Base-by-base conservation (phyloP, 2,329 filamentous ascomycete species). In the Zymoseptoria pseudotritici region DNA sequence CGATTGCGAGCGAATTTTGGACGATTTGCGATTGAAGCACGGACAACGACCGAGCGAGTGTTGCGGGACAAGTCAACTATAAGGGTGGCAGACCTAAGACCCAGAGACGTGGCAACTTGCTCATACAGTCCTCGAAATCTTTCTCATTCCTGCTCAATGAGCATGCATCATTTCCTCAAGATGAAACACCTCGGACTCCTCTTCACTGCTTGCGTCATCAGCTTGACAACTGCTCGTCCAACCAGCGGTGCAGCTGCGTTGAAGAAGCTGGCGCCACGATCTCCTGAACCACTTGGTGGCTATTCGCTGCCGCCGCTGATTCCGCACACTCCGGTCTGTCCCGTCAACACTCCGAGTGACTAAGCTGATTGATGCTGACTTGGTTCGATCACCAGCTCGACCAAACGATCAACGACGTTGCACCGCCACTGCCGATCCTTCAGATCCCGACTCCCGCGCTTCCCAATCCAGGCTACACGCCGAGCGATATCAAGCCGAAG, bases 381-480 rank as follows among this genome's bases (percentile, higher is more conserved):
- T 42, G 8, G 36, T 42, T 17, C 2, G 13, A 42, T 36, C 3
- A 42, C 1, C 36, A 42, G 36, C 36, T 42, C 36, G 36, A 42
- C 5, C 36, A 42, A 10, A 13, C 81, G 49, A 69, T 86, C n/a
- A 72, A 73, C 10, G 74, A 73, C 21, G 77, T 79, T 53, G 77
- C 76, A 4, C 80, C 80, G 49, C 82, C 83, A 10, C 72, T 85
- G 24, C 83, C 83, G 3, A 80, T 86, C 58, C 72, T 86, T 10
- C 83, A 86, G 67, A 58, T 83, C 4, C 83, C 83, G 1, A 83
- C 81, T n/a, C 83, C 83, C 54, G 79, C 83, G 0, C 70, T 85
- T n/a, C 73, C 76, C 2, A 83, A 80, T 64, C 79, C 79, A 6
- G 46, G 50, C 11, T 85, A 84, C 61, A 75, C 73, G 10, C 73